Evolutionary conservation across 495 filamentous ascomycete species (phyloP).

Genomic region (Neurospora discreta): DNA sequence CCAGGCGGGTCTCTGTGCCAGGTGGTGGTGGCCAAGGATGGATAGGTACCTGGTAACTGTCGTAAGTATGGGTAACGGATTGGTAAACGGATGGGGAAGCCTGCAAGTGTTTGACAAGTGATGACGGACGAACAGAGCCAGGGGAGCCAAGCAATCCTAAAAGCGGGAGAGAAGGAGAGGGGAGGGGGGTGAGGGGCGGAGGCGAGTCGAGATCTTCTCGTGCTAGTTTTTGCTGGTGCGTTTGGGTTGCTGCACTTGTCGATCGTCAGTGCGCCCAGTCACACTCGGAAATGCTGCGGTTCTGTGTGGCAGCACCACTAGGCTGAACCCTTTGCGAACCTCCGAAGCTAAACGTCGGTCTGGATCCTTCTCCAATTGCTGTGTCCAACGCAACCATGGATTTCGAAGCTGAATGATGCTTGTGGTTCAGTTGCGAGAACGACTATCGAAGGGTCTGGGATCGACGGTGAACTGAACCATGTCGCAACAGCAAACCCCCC

Average conservation of each 20-base stretch:
- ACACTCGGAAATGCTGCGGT: not conserved
- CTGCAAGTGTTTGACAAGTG: not conserved
- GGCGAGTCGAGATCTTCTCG: slow-evolving; percentile 23
- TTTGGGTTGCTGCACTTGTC: slow-evolving; percentile 3
- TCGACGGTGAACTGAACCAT: not conserved
- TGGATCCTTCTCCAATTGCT: not conserved
- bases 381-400: not conserved
- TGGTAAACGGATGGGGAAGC: not conserved
- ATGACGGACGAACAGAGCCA: not conserved
- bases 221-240: slow-evolving; percentile 3
- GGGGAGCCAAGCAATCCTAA: not conserved
- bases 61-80: not conserved
- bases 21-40: slow-evolving; percentile 9
- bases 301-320: not conserved
- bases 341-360: not conserved
- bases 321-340: not conserved
- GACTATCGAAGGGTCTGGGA: not conserved
- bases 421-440: not conserved
- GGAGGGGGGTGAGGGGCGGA: slow-evolving; percentile 6
- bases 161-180: not conserved
- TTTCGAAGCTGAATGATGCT: not conserved
- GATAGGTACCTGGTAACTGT: not conserved
- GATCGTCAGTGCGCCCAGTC: not conserved
- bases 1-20: not conserved
- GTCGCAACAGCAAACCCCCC: not conserved